These are phyloP conservation scores for Cryptococcus sp. DNA, from an alignment of 1,284 basidiomycete genomes.

Conservation along the genomic window DNA sequence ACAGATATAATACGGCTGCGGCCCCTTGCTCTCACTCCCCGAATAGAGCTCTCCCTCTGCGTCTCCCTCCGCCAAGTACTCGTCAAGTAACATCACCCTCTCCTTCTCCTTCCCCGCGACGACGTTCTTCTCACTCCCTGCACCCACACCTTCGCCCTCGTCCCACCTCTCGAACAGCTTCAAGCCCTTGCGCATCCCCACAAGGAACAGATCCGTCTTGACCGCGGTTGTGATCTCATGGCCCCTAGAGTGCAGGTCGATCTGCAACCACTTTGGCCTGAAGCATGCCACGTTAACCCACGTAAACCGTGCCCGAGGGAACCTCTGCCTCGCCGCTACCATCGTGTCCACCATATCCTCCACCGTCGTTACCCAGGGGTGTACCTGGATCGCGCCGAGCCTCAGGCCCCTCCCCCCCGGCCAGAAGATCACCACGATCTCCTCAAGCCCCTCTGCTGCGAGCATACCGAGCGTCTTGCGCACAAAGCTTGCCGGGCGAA, in stretches of 20 bases:
- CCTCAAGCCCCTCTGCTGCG: background rate
- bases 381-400: background rate
- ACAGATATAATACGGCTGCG: too few species aligned
- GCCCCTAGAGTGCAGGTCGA: background rate
- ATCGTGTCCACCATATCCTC: background rate
- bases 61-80: background rate
- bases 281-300: constrained; percentile 1
- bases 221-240: background rate
- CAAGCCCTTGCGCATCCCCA: background rate
- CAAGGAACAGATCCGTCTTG: background rate
- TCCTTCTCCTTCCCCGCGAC: constrained; percentile 1
- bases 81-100: background rate
- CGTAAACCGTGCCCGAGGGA: background rate
- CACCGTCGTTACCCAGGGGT: background rate
- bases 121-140: background rate
- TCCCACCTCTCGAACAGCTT: background rate
- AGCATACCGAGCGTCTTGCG: background rate
- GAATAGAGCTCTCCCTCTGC: constrained; percentile 1
- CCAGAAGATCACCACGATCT: background rate
- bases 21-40: too few species aligned
- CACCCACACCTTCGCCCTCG: background rate
- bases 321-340: background rate
- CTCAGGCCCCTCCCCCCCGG: background rate
- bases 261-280: background rate
- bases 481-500: background rate